Base-by-base conservation (phyloP, 306 rosid genomes). In the Trifolium fragiferum region DNA sequence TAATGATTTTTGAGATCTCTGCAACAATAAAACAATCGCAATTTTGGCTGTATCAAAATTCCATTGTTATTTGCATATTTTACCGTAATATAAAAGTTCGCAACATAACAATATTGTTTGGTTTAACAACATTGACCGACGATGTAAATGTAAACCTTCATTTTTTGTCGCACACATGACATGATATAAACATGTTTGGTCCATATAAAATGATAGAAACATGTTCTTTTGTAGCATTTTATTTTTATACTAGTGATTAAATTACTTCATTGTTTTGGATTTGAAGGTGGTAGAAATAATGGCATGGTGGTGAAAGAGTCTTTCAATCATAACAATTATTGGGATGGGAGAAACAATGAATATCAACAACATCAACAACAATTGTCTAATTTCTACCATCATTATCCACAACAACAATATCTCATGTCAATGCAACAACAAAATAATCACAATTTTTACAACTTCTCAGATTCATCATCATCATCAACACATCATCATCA, bases 231-330 rank as follows among this genome's bases (percentile, higher is more conserved):
- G 18, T 12, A n/a, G n/a, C 18, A 37, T 66, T 57, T 49, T 58
- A 23, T 21, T 11, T 25, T 6, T 4, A 7, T n/a, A 4, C 44
- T 67, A 55, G 12, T 55, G 43, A 46, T 67, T 8, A 10, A 35
- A 20, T 33, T 51, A 10, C 27, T 60, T 20, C 13, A 13, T 6
- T 25, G 66, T 46, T 32, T 40, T 61, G 37, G 23, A 51, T 63
- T 79, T 68, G 72, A 35, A 85, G 96, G 87, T 72, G 66, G 60
- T 41, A 77, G 81, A 66, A 75, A 64, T 72, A 80, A 70, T 78
- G 84, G 74, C 54, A 78, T 65, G 70, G 67, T 69, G 58, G 51
- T 69, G 70, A 60, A 35, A 35, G 75, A 43, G 32, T 43, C 12
- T 15, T 10, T 65, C 3, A 55, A 76, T 63, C 79, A 84, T 19